Evolutionary conservation across 371 early-diverging fungal species (phyloP), one percentile per base, ranked within the genome.

Genomic region (Mortierella sp.): DNA sequence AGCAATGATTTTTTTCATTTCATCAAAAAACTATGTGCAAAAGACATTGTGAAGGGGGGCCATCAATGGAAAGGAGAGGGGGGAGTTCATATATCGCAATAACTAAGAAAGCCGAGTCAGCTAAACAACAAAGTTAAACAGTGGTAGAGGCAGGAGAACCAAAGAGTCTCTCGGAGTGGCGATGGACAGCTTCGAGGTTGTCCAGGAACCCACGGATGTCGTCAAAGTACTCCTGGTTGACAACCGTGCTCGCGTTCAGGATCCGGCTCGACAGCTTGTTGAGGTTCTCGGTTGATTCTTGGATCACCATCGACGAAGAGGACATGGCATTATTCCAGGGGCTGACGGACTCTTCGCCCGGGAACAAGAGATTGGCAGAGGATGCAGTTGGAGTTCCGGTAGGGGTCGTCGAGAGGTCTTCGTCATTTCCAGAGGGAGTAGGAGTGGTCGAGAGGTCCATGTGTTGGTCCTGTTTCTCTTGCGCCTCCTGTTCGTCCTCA

Each of bases 221-320:
- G 14, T 82, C 79, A 82, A 82, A 82, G 70, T 82, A 82, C 53
- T 78, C 83, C 31, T 82, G 75, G 53, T 53, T 78, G 43, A 82
- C 75, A 2, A 58, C 58, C 2, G 64, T 63, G 61, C 39, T 61
- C 14, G 82, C 71, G 65, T 64, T 52, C 63, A 82, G 29, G 47
- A 82, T 82, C 66, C 68, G 71, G 63, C 78, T 77, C 24, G 82
- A 82, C 65, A 82, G n/a, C 31, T 19, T 58, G 77, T 76, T 45
- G 52, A 80, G 39, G 52, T 70, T 64, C 13, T 68, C 70, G 3
- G 73, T 73, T 44, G 80, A 80, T 40, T 76, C 69, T 4, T 72
- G 73, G 6, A 71, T 50, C 50, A 66, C 14, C 16, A 44, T 48
- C 14, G 66, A 43, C 3, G 68, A 19, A 29, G 66, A 8, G 11